Evolutionary conservation across 2,329 filamentous ascomycete species (phyloP).

Genomic region (Myotisia sp.): DNA sequence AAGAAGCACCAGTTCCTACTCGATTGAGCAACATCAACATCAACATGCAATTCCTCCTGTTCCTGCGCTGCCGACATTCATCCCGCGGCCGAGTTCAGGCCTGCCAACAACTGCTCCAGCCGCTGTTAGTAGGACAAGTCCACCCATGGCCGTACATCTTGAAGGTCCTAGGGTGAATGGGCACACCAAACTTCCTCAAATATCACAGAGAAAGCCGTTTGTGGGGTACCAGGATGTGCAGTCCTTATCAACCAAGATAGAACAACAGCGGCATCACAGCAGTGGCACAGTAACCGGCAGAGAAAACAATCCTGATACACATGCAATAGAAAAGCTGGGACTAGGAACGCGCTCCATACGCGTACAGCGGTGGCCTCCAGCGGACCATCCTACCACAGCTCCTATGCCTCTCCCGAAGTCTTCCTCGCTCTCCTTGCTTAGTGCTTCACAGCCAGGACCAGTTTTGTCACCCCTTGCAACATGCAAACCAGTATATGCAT

Average conservation of each 20-base stretch:
- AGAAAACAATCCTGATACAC: too few relatives aligned
- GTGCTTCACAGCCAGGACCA: neutral
- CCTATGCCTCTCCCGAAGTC: slow-evolving; percentile 4
- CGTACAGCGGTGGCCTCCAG: too few relatives aligned
- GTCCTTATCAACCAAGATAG: too few relatives aligned
- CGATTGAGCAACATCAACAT: too few relatives aligned
- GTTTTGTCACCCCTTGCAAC: neutral
- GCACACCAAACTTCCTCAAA: neutral
- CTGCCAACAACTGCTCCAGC: slow-evolving; percentile 5
- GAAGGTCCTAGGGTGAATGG: too few relatives aligned
- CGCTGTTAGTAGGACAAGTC: neutral
- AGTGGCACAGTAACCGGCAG: too few relatives aligned
- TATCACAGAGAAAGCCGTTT: slow-evolving; percentile 7
- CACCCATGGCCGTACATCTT: neutral
- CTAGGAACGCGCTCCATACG: too few relatives aligned
- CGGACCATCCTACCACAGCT: too few relatives aligned
- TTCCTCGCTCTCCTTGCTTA: neutral
- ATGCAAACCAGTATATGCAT: neutral
- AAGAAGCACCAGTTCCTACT: too few relatives aligned
- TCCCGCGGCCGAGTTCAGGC: neutral
- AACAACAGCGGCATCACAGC: too few relatives aligned
- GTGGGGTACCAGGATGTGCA: slow-evolving; percentile 9
- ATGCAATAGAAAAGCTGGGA: too few relatives aligned
- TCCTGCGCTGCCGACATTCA: neutral
- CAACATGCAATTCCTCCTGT: too few relatives aligned